These are phyloP conservation scores for Viridothelium virens DNA, from an alignment of 495 filamentous ascomycete genomes.

Conservation along the genomic window DNA sequence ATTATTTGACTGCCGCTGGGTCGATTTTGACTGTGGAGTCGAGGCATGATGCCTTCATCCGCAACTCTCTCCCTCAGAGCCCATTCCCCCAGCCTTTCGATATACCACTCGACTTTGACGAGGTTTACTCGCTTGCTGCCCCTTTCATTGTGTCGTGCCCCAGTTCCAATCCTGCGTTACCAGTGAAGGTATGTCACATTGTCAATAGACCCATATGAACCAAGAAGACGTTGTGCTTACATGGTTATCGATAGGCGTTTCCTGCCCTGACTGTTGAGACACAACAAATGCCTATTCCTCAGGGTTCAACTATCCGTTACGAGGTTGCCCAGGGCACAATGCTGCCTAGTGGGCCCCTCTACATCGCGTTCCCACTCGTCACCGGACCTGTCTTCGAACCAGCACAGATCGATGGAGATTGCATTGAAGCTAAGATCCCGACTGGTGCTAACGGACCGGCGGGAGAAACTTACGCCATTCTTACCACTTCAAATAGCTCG, in stretches of 20 bases:
- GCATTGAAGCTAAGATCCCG: not conserved
- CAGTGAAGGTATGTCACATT: constrained; percentile 40
- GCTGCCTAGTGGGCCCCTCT: not conserved
- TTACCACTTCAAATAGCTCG: constrained; percentile 8
- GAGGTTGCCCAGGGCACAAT: not conserved
- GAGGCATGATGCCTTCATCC: constrained; percentile 49
- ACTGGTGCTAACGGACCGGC: constrained; percentile 3
- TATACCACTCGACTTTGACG: constrained; percentile 45
- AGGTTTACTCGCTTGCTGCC: constrained; percentile 50
- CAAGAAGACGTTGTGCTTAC: not conserved
- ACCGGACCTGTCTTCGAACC: constrained; percentile 4
- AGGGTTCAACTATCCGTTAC: not conserved
- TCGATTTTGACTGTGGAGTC: constrained; percentile 52
- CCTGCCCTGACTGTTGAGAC: constrained; percentile 5
- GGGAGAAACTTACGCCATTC: constrained; percentile 5
- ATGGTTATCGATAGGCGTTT: not conserved
- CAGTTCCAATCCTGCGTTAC: constrained; percentile 41
- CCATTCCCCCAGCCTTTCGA: constrained; percentile 50
- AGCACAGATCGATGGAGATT: not conserved
- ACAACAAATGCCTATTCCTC: not conserved
- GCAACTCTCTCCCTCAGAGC: constrained; percentile 38
- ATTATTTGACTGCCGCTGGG: constrained; percentile 48
- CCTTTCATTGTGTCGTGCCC: constrained; percentile 52
- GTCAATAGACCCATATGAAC: constrained; percentile 16
- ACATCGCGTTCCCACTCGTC: not conserved